Evolutionary conservation across 768 basidiomycete species (phyloP), one percentile per base, ranked within the genome.

Genomic region (Leccinum sublutescens): DNA sequence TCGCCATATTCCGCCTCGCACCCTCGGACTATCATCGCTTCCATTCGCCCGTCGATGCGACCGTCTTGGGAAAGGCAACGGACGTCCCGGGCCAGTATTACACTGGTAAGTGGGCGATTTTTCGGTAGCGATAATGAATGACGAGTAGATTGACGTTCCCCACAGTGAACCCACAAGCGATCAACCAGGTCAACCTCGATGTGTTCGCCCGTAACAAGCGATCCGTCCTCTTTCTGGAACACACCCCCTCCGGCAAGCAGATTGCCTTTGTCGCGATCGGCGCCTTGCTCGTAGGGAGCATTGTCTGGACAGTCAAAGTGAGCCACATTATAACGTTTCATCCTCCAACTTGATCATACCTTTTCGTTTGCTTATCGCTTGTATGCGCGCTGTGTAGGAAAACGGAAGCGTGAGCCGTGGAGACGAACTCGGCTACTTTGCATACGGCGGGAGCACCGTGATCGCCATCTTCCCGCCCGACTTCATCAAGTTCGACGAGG

Each of bases 21-120:
- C 92, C 90, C 0, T 80, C 85, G 9, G 91, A 93, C 68, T 92
- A 92, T 65, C 91, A 93, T 68, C 84, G 90, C 14, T 91, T 88
- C 79, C 89, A 91, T 62, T 82, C 82, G 34, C 88, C 88, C 14
- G 75, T 87, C 27, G 85, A 86, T 55, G 85, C 79, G 38, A 79
- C 76, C 11, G 70, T 86, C 19, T 25, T 50, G 2, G 73, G 78
- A 10, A 77, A 80, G 38, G 66, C 76, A 7, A 72, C 59, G 3
- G 73, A 85, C 62, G 76, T 85, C 4, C 76, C 79, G 0, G 85
- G 85, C 2, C 76, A 85, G 59, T 86, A 85, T 64, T 87, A 84
- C 63, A 87, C 86, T 1, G 85, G 82, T 84, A 40, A 54, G 75
- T 56, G 1, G 4, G 1, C 11, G 5, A 25, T 38, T 0, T 43